Evolutionary conservation across 2,329 filamentous ascomycete species (phyloP).

Genomic region (Hyphodiscus sp.): DNA sequence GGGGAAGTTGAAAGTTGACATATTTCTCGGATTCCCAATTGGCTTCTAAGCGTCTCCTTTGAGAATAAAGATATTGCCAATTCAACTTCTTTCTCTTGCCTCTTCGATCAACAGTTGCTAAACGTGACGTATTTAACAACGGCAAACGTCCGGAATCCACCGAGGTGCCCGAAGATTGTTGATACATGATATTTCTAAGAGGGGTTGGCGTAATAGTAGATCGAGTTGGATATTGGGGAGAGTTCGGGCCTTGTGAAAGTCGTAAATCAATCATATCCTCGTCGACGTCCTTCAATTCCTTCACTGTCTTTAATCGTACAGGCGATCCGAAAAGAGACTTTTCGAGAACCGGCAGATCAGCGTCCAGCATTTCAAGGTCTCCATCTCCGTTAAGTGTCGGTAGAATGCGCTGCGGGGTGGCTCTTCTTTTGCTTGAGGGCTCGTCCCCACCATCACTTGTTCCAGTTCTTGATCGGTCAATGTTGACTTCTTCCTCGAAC

Average conservation of each 20-base stretch:
- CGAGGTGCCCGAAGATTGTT: neutral
- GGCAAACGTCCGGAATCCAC: neutral
- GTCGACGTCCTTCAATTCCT: slow-evolving; percentile 17
- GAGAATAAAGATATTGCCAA: slow-evolving; percentile 90
- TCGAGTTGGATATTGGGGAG: slow-evolving; percentile 8
- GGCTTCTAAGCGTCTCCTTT: slow-evolving; percentile 74
- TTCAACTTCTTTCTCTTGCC: slow-evolving; percentile 59
- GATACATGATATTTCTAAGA: neutral
- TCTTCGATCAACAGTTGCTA: slow-evolving; percentile 45
- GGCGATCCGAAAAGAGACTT: slow-evolving; percentile 24
- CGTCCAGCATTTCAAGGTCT: slow-evolving; percentile 43
- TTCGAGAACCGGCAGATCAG: slow-evolving; percentile 18
- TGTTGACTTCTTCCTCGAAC: slow-evolving; percentile 53
- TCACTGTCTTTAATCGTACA: slow-evolving; percentile 7
- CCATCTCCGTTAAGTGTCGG: slow-evolving; percentile 33
- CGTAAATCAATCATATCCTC: slow-evolving; percentile 12
- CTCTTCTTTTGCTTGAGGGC: slow-evolving; percentile 49
- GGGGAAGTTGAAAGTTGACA: slow-evolving; percentile 83
- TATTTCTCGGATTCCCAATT: slow-evolving; percentile 86
- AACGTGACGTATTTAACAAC: slow-evolving; percentile 20
- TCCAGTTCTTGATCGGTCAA: slow-evolving; percentile 12
- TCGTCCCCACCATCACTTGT: slow-evolving; percentile 31
- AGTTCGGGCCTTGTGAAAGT: neutral
- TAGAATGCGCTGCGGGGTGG: slow-evolving; percentile 35
- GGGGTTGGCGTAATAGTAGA: neutral